Base-by-base conservation (phyloP, 208 protist species). In the Trypanosomatidae sp. region DNA sequence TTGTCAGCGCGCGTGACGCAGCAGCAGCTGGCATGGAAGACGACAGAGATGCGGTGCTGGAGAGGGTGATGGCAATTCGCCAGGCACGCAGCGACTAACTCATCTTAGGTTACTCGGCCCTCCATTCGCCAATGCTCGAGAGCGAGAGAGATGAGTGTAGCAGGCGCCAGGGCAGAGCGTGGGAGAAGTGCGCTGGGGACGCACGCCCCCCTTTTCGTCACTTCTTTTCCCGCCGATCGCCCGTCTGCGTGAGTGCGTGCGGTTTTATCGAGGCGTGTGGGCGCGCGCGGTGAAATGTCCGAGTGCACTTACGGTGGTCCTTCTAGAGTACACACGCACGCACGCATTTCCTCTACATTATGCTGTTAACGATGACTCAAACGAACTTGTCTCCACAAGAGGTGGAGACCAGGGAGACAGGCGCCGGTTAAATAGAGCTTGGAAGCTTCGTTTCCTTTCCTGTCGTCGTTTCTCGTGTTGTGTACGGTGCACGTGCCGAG, bases 51-150 rank as follows among this genome's bases (percentile, higher is more conserved):
- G 47, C 47, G 9, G 62, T 69, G 22, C 2, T 70, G 17, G 73
- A 72, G 39, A 47, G 19, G 3, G 60, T 79, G 39, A 60, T 72
- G 76, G 69, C 65, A 8, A 71, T 77, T 56, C 79, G 73, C 9
- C 67, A 36, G 1, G 53, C 17, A 9, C 69, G 75, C 36, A 55
- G 49, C 17, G 69, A 80, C 17, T 80, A 52, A 43, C 30, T 28
- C 50, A 69, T 28, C 44, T 25, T 17, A 25, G 58, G 28, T 33
- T 65, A 39, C 13, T 62, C 1, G 36, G 46, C 13, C 9, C 60
- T 22, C 36, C 41, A 28, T 9, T 44, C 9, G 39, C 15, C 17
- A 28, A 1, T 28, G 17, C 60, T 30, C 10, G 39, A 13, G 9
- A 17, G 8, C 25, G 13, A 9, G 13, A 9, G 22, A 25, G 52